Base-by-base conservation (phyloP, 2,329 filamentous ascomycete species). In the Escovopsis sp. region DNA sequence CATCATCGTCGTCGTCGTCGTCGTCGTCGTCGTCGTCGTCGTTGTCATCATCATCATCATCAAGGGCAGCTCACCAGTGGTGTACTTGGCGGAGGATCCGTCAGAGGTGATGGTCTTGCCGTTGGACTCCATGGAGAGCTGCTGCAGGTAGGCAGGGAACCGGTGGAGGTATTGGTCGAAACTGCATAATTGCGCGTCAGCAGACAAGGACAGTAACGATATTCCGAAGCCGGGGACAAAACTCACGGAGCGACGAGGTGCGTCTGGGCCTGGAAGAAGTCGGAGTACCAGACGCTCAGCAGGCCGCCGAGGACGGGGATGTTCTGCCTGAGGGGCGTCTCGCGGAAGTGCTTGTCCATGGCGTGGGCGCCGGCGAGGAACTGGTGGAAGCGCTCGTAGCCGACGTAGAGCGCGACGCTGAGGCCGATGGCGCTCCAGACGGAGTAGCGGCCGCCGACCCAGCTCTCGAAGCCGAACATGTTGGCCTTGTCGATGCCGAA, bases 121-220 rank as follows among this genome's bases (percentile, higher is more conserved):
- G 65, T 98, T 98, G 47, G 89, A 96, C 72, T 98, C 91, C 91
- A 98, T 98, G 47, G 89, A 96, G 45, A 98, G 74, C 68, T 98
- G 91, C 70, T 98, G 91, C 42, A 98, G 83, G 70, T 98, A 98
- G 53, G 91, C 91, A 32, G 91, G 88, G 81, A 98, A 96, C 52
- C 91, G 85, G 76, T 95, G 87, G 51, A 98, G 81, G 70, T 98
- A 98, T 68, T 98, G 91, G 68, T 98, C 91, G 63, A 96, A 98
- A 44, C 81, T 86, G 50, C 27, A 36, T 16, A 12, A 31, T 13
- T 6, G 13, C 20, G 27, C 14, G 15, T 16, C 15, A 36, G 12
- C 20, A 30, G 27, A 30, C 8, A 30, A 11, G 11, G 7, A 30
- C 8, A 30, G 1, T 6, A 11, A 30, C 20, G 7, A 2, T 9